Evolutionary conservation across 495 filamentous ascomycete genomes (phyloP), one percentile per base, ranked within the genome.

Genomic region (Aspergillus carlsbadensis): DNA sequence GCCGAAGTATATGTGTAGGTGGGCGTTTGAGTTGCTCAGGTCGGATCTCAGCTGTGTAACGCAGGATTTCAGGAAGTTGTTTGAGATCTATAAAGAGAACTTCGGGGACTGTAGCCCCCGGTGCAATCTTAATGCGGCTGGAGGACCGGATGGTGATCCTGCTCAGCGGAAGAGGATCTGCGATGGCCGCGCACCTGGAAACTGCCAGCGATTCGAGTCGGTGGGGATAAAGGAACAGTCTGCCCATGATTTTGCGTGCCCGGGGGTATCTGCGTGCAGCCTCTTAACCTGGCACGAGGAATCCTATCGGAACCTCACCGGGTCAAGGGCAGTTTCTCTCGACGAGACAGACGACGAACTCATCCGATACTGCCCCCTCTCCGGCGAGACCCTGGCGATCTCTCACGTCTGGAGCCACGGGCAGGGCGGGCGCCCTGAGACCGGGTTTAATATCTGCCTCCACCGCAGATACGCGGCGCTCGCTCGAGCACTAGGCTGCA

Each of bases 341-440:
- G 49, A 52, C n/a, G 21, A 41, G 35, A 52, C 49, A 1, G 49
- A 52, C 10, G 36, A 39, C 1, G 29, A 40, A 15, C 11, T 41
- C 36, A 26, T 52, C 31, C 49, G 49, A 15, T 52, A 52, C 20
- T 41, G 20, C 1, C 49, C 49, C 34, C 5, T 52, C 5, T 26
- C 49, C 2, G 1, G 18, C 3, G 22, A n/a, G 18, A 53, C 36
- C 13, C 42, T 53, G 50, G 50, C 50, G 3, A 22, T 53, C 13
- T 53, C 37, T 29, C 50, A 53, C 18, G 37, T 53, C 21, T 53
- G 50, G 50, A 43, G 37, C 37, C 50, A 53, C 26, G 50, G 50
- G 10, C 50, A 53, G 18, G 50, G 50, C 3, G 50, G 50, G 1
- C 50, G 50, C 5, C 50, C 50, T 0, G 50, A 53, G 24, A 53